Evolutionary conservation across 164 flowering plant species (phyloP), one percentile per base, ranked within the genome.

Genomic region (Aristolochia fimbriata): DNA sequence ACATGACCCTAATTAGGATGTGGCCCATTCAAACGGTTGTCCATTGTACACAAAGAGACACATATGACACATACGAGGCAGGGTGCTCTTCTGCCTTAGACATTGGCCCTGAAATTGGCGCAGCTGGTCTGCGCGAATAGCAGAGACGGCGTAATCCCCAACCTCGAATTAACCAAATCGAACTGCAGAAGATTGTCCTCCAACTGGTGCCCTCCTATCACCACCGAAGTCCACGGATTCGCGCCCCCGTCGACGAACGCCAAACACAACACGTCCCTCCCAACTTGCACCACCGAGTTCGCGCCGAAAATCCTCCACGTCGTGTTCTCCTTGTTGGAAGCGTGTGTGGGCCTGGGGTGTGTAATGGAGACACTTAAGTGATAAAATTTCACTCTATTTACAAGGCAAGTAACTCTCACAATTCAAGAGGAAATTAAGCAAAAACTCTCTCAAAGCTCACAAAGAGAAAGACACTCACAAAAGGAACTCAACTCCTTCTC

Each of bases 271-370:
- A 73, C 77, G 23, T 56, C 56, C 10, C 69, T 58, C 2, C 60
- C 65, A 19, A 74, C 73, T 0, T 62, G 45, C 60, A 76, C 83
- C 78, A 79, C 71, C 12, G 79, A 76, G 47, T 79, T 79, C 6
- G 72, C 66, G 2, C 77, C 80, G 17, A 66, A 74, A 4, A 74
- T 66, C 14, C 65, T 60, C 80, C 83, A 79, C 2, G 24, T 12
- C 2, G 58, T 55, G 14, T 47, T 60, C 60, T 62, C 33, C 8
- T 57, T 67, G 48, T 72, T n/a, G n/a, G n/a, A n/a, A n/a, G n/a
- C n/a, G n/a, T n/a, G n/a, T n/a, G n/a, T n/a, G n/a, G n/a, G n/a
- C n/a, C n/a, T n/a, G n/a, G n/a, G n/a, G n/a, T n/a, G n/a, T n/a
- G n/a, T n/a, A n/a, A n/a, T n/a, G n/a, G n/a, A n/a, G n/a, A n/a